phyloP scores from a whole-genome alignment of 1,284 basidiomycete species.

The Mycena sp. region DNA sequence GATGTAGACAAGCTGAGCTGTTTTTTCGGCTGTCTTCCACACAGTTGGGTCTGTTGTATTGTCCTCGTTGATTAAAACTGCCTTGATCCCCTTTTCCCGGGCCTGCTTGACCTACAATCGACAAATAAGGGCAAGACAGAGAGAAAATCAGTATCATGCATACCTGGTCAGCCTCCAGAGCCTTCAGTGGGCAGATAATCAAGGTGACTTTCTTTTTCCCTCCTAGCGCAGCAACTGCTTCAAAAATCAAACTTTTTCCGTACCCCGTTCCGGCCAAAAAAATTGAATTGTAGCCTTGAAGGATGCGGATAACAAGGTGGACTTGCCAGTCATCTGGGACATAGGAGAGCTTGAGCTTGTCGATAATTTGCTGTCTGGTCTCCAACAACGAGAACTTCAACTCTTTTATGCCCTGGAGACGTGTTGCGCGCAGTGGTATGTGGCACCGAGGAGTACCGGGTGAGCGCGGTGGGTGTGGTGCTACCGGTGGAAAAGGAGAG shows the following conservation, averaged over 20 bases:
- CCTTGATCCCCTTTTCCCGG: slow-evolving; percentile 24
- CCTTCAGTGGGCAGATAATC: slow-evolving; percentile 40
- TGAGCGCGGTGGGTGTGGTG: neutral
- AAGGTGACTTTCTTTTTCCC: slow-evolving; percentile 32
- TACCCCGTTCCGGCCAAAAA: slow-evolving; percentile 36
- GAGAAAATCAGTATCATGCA: neutral
- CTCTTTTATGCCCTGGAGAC: slow-evolving; percentile 11
- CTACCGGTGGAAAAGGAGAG: slow-evolving; percentile 2
- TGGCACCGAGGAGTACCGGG: neutral
- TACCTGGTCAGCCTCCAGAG: slow-evolving; percentile 41
- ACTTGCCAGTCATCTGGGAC: slow-evolving; percentile 15
- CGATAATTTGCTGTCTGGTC: neutral
- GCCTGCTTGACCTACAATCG: slow-evolving; percentile 27
- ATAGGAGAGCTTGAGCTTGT: slow-evolving; percentile 8
- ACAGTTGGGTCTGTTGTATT: slow-evolving; percentile 14
- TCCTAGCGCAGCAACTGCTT: slow-evolving; percentile 31
- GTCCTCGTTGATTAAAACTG: slow-evolving; percentile 32
- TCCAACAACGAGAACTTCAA: neutral
- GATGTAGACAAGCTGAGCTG: slow-evolving; percentile 33
- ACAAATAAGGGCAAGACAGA: neutral
- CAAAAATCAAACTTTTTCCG: slow-evolving; percentile 42
- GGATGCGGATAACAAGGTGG: slow-evolving; percentile 11
- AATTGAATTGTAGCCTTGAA: slow-evolving; percentile 3
- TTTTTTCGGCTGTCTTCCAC: slow-evolving; percentile 19
- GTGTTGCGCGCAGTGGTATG: neutral